A percentile compares a stretch with the other conserved stretches of the same genome.
phyloP scores from a whole-genome alignment of 2,329 filamentous ascomycete genomes.

The Fusarium fujikuroi region DNA sequence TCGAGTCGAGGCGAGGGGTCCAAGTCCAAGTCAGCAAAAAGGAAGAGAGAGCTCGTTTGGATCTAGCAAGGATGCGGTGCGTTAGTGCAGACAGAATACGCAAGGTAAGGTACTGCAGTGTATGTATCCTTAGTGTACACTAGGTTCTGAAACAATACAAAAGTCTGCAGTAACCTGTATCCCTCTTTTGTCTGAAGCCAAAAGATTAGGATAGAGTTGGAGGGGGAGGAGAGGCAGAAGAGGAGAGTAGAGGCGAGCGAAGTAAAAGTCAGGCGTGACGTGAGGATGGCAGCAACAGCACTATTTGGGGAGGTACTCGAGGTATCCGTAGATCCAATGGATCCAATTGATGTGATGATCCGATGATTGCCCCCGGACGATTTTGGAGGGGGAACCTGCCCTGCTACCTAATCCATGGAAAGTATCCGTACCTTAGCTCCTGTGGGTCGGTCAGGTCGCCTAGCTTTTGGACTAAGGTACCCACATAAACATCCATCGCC shows the following conservation, averaged over 20 bases:
- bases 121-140: background rate
- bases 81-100: conserved; percentile 11
- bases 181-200: background rate
- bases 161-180: background rate
- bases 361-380: conserved; percentile 30
- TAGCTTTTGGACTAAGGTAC: background rate
- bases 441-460: conserved; percentile 29
- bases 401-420: conserved; percentile 14
- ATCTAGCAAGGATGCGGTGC: conserved; percentile 20
- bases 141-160: conserved; percentile 1
- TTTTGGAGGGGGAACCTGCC: conserved; percentile 34
- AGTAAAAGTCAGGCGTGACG: conserved; percentile 22
- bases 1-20: conserved; percentile 28
- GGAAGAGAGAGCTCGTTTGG: conserved; percentile 16
- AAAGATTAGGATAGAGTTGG: background rate
- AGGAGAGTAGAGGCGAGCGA: conserved; percentile 2
- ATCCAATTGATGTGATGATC: conserved; percentile 40
- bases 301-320: background rate
- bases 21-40: conserved; percentile 20
- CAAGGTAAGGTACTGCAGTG: background rate
- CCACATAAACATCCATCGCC: background rate
- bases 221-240: background rate
- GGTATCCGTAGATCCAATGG: background rate
- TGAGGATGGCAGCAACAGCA: conserved; percentile 14
- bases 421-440: conserved; percentile 26